A percentile compares a stretch with the other conserved stretches of the same genome.
Conservation (phyloP, 2,329 filamentous ascomycete species). For the Trichoderma brevicompactum region DNA sequence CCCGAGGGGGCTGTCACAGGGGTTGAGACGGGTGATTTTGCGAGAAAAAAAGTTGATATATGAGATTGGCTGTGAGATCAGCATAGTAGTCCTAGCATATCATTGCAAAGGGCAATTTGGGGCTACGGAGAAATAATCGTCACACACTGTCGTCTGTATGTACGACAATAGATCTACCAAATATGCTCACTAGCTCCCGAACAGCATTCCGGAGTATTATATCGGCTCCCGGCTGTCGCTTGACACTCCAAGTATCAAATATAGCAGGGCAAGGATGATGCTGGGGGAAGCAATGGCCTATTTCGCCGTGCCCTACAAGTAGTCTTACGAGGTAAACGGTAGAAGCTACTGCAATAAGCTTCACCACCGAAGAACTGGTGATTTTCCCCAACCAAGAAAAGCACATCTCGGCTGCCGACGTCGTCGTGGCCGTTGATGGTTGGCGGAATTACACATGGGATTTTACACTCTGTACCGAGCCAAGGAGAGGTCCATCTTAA, state of each 20-base stretch:
- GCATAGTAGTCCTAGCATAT: too few species aligned
- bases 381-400: not conserved
- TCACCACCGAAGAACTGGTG: not conserved
- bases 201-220: not conserved
- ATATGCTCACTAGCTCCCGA: conserved; percentile 1
- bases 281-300: not conserved
- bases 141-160: not conserved
- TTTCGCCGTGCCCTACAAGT: not conserved
- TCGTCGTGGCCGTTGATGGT: not conserved
- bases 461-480: not conserved
- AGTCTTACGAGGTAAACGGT: conserved; percentile 1
- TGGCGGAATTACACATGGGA: not conserved
- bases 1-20: not conserved
- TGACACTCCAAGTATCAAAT: not conserved
- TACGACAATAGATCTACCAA: not conserved
- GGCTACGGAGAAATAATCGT: conserved; percentile 14
- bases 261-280: not conserved
- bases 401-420: not conserved
- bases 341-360: not conserved
- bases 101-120: not conserved
- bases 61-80: too few species aligned
- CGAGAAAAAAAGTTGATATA: not conserved
- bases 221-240: conserved; percentile 1
- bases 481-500: too few species aligned
- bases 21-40: not conserved